phyloP scores from a whole-genome alignment of 257 asterid species.

The Scutellaria barbata region DNA sequence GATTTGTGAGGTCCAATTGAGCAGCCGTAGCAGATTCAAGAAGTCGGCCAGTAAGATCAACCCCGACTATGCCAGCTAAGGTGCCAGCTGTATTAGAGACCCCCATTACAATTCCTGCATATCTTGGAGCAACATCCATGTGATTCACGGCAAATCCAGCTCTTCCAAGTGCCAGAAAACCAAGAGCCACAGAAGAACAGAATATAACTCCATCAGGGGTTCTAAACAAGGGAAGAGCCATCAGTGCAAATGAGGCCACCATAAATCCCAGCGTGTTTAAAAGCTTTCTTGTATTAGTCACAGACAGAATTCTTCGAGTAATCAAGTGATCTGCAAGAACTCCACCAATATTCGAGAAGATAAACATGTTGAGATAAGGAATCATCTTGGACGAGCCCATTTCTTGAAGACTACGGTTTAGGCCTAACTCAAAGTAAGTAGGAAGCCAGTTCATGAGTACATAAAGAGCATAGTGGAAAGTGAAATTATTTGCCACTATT shows the following conservation, averaged over 20 bases:
- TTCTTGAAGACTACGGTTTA: constrained; percentile 79
- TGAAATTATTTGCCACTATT: constrained; percentile 81
- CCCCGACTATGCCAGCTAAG: constrained; percentile 90
- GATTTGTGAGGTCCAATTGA: constrained; percentile 70
- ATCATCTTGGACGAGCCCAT: constrained; percentile 98
- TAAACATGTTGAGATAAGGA: constrained; percentile 88
- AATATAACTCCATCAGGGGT: constrained; percentile 73
- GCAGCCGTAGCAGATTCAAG: constrained; percentile 82
- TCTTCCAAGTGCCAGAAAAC: constrained; percentile 86
- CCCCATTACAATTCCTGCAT: constrained; percentile 94
- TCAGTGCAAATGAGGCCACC: constrained; percentile 76
- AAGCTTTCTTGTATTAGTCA: constrained; percentile 83
- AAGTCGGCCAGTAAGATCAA: constrained; percentile 89
- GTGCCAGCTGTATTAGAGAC: constrained; percentile 92
- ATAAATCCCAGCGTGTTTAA: constrained; percentile 78
- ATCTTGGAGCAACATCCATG: constrained; percentile 92
- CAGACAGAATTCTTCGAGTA: constrained; percentile 64
- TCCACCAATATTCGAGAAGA: constrained; percentile 89
- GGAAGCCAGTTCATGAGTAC: constrained; percentile 99
- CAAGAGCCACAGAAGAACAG: constrained; percentile 87
- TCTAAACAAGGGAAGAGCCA: constrained; percentile 72
- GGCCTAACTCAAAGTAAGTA: constrained; percentile 88
- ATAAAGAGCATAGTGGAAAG: constrained; percentile 91
- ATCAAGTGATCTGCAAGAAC: constrained; percentile 82
- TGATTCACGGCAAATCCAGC: constrained; percentile 96